Evolutionary conservation across 169 alveolate species (phyloP), one percentile per base, ranked within the genome.

Genomic region (Plasmodium vivax): DNA sequence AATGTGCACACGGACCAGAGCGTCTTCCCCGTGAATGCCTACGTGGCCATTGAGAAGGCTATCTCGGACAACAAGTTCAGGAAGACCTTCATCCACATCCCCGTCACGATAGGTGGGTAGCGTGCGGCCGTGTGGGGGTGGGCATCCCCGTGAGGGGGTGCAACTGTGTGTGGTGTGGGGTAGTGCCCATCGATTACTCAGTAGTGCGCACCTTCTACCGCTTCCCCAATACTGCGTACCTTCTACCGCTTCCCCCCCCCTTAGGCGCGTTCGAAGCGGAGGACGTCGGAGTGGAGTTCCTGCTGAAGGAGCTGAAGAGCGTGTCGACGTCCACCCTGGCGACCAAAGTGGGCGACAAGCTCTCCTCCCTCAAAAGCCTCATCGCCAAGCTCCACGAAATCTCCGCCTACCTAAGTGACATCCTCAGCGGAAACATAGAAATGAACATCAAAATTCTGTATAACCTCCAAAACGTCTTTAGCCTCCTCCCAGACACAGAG

Each of bases 261-360:
- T 19, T 93, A 95, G 99, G 99, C 54, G 99, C 99, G n/a, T 97
- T 98, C 58, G 99, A 99, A 93, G 99, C 99, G 9, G 99, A 99
- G 94, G 99, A 99, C 93, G 99, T 99, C 5, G 99, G 99, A 19
- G 99, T 99, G 47, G 99, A 99, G 95, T 99, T 99, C 95, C 96
- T 99, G 19, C 97, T 99, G 77, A 98, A 99, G 85, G 99, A 99
- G 95, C 95, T 99, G 77, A 99, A 98, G 91, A 99, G 99, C 92
- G 98, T 98, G 1, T 98, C 99, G 83, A 97, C 98, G 9, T 98
- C 99, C 16, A 97, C 99, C 16, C 96, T 98, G 30, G 98, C 99
- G 38, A 98, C 98, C 71, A 95, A 97, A 95, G 98, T 96, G 34
- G 97, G 97, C 1, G 96, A 92, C 79, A 97, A 96, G 85, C 90